Base-by-base conservation (phyloP, 2,329 filamentous ascomycete species). In the Ophidiomyces ophidiicola region DNA sequence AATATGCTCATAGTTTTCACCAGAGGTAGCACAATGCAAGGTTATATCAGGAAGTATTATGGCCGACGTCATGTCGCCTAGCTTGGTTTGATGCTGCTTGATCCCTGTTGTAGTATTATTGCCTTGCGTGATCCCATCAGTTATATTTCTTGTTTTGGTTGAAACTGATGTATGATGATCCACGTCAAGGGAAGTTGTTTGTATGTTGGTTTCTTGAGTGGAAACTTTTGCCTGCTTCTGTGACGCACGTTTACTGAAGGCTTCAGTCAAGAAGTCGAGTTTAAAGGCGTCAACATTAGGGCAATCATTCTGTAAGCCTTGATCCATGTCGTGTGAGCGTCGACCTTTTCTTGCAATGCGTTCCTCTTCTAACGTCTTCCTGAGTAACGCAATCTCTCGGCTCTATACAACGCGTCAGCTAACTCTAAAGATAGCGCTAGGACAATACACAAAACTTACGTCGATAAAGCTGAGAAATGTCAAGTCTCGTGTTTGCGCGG, bases 21-120 rank as follows among this genome's bases (percentile, higher is more conserved):
- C n/a, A 25, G 28, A n/a, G 30, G 55, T 50, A 28, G 43, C 30
- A 34, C 53, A 47, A 36, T 54, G 52, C 53, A 78, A 57, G 14
- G 74, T 77, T 48, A 78, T 74, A 47, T 79, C 74, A 7, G 74
- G 74, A 4, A 78, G 57, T 46, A 78, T 77, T 52, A 78, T 77
- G 4, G 72, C 74, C 2, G 74, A 78, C 4, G 74, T 78, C 69
- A 75, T 70, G 42, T 76, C 72, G 18, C 66, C 62, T 19, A 24
- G 14, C 10, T 62, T 59, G 25, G 59, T 58, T 26, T 62, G 65
- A 19, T 64, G 67, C 32, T 67, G 69, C 35, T 70, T 67, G 6
- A 66, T 66, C 37, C 64, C 64, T 21, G 7, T 30, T 12, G 28
- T 36, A 10, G 39, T 19, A 21, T 6, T 17, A 17, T 19, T 36